Evolutionary conservation across 345 rosid species (phyloP).

Genomic region (Brassica cretica): DNA sequence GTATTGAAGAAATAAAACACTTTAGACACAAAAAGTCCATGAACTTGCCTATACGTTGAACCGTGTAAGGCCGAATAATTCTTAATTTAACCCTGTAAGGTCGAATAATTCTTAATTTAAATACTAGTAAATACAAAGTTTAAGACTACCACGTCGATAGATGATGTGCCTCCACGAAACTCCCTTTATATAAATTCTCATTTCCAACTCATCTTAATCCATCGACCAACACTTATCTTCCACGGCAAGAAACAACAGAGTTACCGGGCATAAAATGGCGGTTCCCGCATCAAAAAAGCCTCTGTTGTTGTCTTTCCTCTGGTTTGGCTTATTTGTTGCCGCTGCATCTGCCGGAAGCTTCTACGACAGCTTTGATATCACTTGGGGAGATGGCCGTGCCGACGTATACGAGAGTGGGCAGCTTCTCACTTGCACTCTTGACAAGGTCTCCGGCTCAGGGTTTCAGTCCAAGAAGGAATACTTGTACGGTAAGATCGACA

Average conservation of each 20-base stretch:
- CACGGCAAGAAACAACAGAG: slow-evolving; percentile 23
- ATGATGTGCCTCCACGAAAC: slow-evolving; percentile 37
- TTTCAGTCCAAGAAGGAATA: slow-evolving; percentile 49
- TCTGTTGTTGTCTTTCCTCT: slow-evolving; percentile 26
- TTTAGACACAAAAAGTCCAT: not conserved
- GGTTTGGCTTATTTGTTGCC: slow-evolving; percentile 30
- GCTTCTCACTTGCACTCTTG: slow-evolving; percentile 48
- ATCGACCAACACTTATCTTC: slow-evolving; percentile 19
- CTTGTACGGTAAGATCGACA: slow-evolving; percentile 46
- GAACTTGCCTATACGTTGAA: slow-evolving; percentile 22
- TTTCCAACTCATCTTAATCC: slow-evolving; percentile 6
- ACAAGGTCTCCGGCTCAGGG: slow-evolving; percentile 50
- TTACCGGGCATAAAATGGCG: slow-evolving; percentile 15
- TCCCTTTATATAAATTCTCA: slow-evolving; percentile 25
- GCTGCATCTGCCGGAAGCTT: slow-evolving; percentile 41
- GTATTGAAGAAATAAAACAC: not conserved
- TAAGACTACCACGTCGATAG: slow-evolving; percentile 39
- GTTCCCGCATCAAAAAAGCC: slow-evolving; percentile 23
- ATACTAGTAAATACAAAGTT: slow-evolving; percentile 25
- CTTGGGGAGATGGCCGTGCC: slow-evolving; percentile 49
- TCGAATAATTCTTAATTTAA: slow-evolving; percentile 17
- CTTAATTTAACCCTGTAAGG: slow-evolving; percentile 2
- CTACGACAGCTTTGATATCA: slow-evolving; percentile 41
- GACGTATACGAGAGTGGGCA: slow-evolving; percentile 45
- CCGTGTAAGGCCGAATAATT: slow-evolving; percentile 20